Evolutionary conservation across 2,329 filamentous ascomycete genomes (phyloP).

Genomic region (Xylaria multiplex): DNA sequence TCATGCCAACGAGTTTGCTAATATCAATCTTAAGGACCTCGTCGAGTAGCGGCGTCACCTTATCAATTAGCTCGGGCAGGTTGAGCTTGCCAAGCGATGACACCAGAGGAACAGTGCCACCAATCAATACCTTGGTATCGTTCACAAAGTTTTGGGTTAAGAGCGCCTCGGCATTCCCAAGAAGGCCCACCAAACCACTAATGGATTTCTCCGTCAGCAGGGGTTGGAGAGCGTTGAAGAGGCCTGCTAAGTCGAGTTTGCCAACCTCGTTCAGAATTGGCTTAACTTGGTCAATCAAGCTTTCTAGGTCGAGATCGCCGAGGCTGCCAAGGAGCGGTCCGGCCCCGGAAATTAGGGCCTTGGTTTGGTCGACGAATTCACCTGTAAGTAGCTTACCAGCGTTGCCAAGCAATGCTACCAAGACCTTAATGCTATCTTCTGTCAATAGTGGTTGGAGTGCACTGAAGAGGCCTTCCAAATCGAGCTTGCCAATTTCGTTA

Average conservation of each 20-base stretch:
- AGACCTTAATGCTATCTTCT: slow-evolving; percentile 48
- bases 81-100: slow-evolving; percentile 47
- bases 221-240: slow-evolving; percentile 50
- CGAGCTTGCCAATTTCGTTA: slow-evolving; percentile 45
- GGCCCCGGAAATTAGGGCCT: slow-evolving; percentile 44
- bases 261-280: slow-evolving; percentile 50
- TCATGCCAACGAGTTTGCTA: slow-evolving; percentile 46
- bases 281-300: slow-evolving; percentile 44
- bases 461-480: slow-evolving; percentile 47
- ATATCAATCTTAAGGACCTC: slow-evolving; percentile 41
- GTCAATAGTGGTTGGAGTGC: slow-evolving; percentile 51
- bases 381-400: slow-evolving; percentile 47
- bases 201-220: slow-evolving; percentile 49
- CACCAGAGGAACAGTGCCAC: slow-evolving; percentile 45
- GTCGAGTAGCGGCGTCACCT: slow-evolving; percentile 48
- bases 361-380: slow-evolving; percentile 46
- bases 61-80: slow-evolving; percentile 48
- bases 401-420: slow-evolving; percentile 49
- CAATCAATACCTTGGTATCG: slow-evolving; percentile 45
- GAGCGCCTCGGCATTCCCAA: slow-evolving; percentile 48
- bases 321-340: slow-evolving; percentile 42
- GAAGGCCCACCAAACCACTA: slow-evolving; percentile 45
- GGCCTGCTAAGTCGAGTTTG: slow-evolving; percentile 50
- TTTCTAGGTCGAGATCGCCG: slow-evolving; percentile 48
- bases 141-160: slow-evolving; percentile 45